phyloP scores from a whole-genome alignment of 495 filamentous ascomycete genomes.

The Cercophora sp. region DNA sequence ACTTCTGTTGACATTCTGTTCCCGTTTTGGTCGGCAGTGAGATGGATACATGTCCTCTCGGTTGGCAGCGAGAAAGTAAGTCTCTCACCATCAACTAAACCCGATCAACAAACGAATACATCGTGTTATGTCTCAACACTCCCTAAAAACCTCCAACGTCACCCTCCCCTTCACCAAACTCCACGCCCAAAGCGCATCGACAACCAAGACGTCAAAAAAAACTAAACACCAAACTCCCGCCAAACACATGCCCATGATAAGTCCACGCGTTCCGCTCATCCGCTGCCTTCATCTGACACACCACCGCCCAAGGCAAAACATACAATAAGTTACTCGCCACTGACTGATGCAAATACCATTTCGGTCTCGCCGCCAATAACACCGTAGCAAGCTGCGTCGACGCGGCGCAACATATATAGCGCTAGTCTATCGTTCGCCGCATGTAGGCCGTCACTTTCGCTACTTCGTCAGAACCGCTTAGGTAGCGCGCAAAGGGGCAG shows the following conservation, averaged over 20 bases:
- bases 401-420: slow-evolving; percentile 70
- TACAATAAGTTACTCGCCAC: slow-evolving; percentile 62
- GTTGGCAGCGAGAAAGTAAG: too few species aligned
- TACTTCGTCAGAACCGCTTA: slow-evolving; percentile 52
- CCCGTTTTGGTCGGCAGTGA: too few species aligned
- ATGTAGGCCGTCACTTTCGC: slow-evolving; percentile 61
- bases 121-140: too few species aligned
- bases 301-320: slow-evolving; percentile 69
- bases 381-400: slow-evolving; percentile 62
- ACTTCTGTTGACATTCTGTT: too few species aligned
- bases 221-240: slow-evolving; percentile 65
- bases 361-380: slow-evolving; percentile 59
- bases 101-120: too few species aligned
- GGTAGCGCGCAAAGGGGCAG: slow-evolving; percentile 55
- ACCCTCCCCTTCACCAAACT: slow-evolving; percentile 47
- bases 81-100: too few species aligned
- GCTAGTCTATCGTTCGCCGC: slow-evolving; percentile 72
- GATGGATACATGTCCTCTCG: too few species aligned
- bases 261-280: slow-evolving; percentile 61
- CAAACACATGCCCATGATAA: slow-evolving; percentile 64
- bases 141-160: slow-evolving; percentile 6
- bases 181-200: slow-evolving; percentile 54
- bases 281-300: slow-evolving; percentile 46
- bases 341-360: slow-evolving; percentile 66
- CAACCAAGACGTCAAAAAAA: slow-evolving; percentile 52